Evolutionary conservation across 495 filamentous ascomycete genomes (phyloP), one percentile per base, ranked within the genome.

Genomic region (Cetradonia linearis): DNA sequence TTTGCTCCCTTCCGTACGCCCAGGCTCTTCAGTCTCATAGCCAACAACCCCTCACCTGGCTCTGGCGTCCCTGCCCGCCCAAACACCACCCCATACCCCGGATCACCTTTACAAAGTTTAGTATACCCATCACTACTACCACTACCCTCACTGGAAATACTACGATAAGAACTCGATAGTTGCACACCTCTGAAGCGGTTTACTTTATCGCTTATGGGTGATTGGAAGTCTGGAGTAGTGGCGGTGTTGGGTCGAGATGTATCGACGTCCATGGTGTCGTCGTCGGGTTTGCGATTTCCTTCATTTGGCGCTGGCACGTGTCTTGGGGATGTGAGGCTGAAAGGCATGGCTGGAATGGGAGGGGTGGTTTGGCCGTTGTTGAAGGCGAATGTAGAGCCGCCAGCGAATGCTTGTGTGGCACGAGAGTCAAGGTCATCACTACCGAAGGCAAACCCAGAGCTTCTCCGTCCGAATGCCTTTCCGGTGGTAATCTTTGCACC

Each of bases 81-180:
- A 65, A 80, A 84, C 2, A 73, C 80, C 11, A 83, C 85, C 7
- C 80, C 83, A 62, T 89, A 90, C 25, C 84, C 85, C 16, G 73
- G 70, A 67, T 88, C 84, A 18, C 81, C 84, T 66, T 78, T 87
- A 67, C 66, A 84, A 40, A 86, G 81, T 66, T 88, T 89, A 62
- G 77, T 80, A 65, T 88, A 87, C 25, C 72, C 66, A 42, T 70
- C 73, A 28, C 5, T 11, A 46, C 68, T 70, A 36, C 59, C 33
- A 46, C 68, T 70, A 36, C 59, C 50, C 40, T 68, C 63, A 34
- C 61, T 61, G 2, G 44, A 54, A 42, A 31, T 56, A 52, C 53
- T 62, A 2, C 37, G n/a, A 46, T 58, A 46, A 8, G 55, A 62
- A 28, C 42, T 55, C 61, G 66, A 52, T 56, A 59, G 57, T 65